Percentiles rank a stretch among this genome's conserved stretches.
phyloP scores from a whole-genome alignment of 768 basidiomycete species.

The Rossbeevera mucosa region DNA sequence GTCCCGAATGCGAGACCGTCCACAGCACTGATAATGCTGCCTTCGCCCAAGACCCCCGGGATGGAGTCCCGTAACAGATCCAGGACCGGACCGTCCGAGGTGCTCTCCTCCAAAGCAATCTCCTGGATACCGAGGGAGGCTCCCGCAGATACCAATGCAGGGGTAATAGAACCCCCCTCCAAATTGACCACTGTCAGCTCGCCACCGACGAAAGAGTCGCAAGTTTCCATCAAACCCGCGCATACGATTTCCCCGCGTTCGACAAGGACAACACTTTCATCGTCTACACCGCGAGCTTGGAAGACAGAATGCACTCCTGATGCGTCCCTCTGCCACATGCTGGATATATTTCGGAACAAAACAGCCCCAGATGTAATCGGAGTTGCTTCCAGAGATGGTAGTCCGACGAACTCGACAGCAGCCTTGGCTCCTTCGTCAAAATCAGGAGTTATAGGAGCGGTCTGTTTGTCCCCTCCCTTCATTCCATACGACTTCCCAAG shows the following conservation, averaged over 20 bases:
- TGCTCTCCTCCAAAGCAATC: slow-evolving; percentile 59
- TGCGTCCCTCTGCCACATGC: slow-evolving; percentile 26
- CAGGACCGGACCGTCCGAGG: slow-evolving; percentile 58
- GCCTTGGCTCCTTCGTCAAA: slow-evolving; percentile 58
- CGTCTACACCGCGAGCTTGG: slow-evolving; percentile 5
- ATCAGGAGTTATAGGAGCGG: slow-evolving; percentile 48
- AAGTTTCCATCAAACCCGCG: slow-evolving; percentile 23
- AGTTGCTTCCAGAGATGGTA: slow-evolving; percentile 57
- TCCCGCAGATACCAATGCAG: slow-evolving; percentile 64
- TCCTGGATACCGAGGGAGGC: slow-evolving; percentile 62
- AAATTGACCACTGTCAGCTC: slow-evolving; percentile 39
- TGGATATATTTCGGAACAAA: slow-evolving; percentile 51
- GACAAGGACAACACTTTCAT: slow-evolving; percentile 41
- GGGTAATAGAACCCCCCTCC: slow-evolving; percentile 56
- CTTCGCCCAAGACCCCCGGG: slow-evolving; percentile 33
- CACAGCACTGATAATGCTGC: slow-evolving; percentile 51
- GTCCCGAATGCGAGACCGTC: slow-evolving; percentile 64
- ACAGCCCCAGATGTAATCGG: slow-evolving; percentile 34
- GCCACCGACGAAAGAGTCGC: slow-evolving; percentile 11
- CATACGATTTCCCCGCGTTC: slow-evolving; percentile 53
- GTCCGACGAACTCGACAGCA: slow-evolving; percentile 57
- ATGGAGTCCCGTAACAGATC: slow-evolving; percentile 39
- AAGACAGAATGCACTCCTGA: slow-evolving; percentile 21
- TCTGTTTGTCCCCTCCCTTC: slow-evolving; percentile 50
- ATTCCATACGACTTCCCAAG: slow-evolving; percentile 30